A percentile compares a stretch with the other conserved stretches of the same genome.
These are phyloP conservation scores for Saccharomyces hybrid DNA, from an alignment of 1,139 yeast species.

Conservation along the genomic window DNA sequence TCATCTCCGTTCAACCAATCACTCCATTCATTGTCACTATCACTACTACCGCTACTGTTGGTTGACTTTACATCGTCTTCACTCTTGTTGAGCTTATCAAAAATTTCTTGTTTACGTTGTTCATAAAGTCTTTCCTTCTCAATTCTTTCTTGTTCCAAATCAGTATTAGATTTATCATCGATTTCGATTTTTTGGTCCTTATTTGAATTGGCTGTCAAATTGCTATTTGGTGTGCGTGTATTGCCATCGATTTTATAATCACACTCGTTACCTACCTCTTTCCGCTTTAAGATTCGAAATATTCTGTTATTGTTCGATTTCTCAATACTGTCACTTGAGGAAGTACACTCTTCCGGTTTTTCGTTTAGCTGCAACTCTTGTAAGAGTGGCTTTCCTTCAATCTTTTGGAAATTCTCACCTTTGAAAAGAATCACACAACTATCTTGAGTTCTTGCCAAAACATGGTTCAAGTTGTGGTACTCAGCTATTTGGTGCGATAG, in stretches of 20 bases:
- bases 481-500: slow-evolving; percentile 64
- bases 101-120: slow-evolving; percentile 18
- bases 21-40: not conserved
- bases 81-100: slow-evolving; percentile 9
- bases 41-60: not conserved
- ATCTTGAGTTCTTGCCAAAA: slow-evolving; percentile 38
- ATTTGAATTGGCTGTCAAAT: not conserved
- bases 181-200: not conserved
- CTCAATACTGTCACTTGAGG: not conserved
- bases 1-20: not conserved
- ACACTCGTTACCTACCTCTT: not conserved
- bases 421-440: slow-evolving; percentile 37
- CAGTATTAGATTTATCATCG: not conserved
- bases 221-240: not conserved
- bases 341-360: not conserved
- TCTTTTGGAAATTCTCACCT: slow-evolving; percentile 21
- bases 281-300: not conserved
- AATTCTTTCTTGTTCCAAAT: slow-evolving; percentile 15
- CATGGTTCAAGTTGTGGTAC: slow-evolving; percentile 52
- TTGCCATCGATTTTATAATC: not conserved
- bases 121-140: slow-evolving; percentile 18
- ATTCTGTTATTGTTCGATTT: not conserved
- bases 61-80: slow-evolving; percentile 2
- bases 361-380: slow-evolving; percentile 13
- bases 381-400: slow-evolving; percentile 11